These are phyloP conservation scores for Pyrus communis DNA, from an alignment of 306 rosid species.

Conservation along the genomic window DNA sequence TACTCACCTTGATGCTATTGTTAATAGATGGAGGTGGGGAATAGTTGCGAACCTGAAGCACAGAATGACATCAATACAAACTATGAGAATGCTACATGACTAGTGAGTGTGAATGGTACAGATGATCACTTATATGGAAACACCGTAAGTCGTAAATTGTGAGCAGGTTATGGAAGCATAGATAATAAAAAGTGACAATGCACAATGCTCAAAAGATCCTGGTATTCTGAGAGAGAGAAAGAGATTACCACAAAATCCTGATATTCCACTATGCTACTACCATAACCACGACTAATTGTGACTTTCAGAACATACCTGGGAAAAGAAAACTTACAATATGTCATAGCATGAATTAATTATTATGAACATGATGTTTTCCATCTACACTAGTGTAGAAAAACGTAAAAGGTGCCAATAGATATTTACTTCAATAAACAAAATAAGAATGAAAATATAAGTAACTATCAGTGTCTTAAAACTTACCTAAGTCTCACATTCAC, in stretches of 20 bases:
- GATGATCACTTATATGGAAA: background rate
- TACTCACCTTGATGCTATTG: slow-evolving; percentile 95
- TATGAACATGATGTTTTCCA: slow-evolving; percentile 11
- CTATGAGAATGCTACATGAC: slow-evolving; percentile 5
- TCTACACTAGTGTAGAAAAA: background rate
- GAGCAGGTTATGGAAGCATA: background rate
- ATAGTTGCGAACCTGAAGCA: slow-evolving; percentile 85
- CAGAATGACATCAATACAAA: slow-evolving; percentile 11
- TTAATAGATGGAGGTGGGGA: slow-evolving; percentile 77
- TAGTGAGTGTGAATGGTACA: background rate
- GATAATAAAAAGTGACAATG: background rate
- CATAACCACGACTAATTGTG: slow-evolving; percentile 90
- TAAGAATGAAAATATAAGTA: background rate
- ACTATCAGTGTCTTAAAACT: background rate
- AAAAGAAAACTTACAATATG: slow-evolving; percentile 16
- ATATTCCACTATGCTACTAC: slow-evolving; percentile 85
- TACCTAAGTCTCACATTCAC: slow-evolving; percentile 96
- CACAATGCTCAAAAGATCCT: background rate
- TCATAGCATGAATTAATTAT: background rate
- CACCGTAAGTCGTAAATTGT: background rate
- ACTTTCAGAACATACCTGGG: slow-evolving; percentile 91
- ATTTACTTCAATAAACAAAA: background rate
- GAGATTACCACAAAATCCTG: slow-evolving; percentile 83
- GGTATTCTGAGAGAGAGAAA: background rate
- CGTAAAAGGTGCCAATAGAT: background rate